These are phyloP conservation scores for Limonium bicolor DNA, from an alignment of 148 eudicot species.

Conservation along the genomic window DNA sequence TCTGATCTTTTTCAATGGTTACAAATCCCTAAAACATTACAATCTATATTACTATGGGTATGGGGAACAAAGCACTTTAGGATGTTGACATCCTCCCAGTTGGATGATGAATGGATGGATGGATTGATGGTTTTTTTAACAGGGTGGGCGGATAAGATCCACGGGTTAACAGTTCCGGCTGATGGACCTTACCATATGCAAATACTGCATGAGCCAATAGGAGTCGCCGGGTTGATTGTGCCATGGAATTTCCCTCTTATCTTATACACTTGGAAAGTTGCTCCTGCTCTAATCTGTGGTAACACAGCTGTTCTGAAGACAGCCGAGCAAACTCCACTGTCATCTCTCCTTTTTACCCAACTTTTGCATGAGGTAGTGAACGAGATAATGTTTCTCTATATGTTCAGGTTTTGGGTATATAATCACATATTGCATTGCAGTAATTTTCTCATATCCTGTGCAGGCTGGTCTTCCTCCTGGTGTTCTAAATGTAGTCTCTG, in stretches of 20 bases:
- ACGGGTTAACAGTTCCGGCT: constrained; percentile 62
- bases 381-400: not conserved
- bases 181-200: constrained; percentile 66
- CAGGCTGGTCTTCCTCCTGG: constrained; percentile 84
- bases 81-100: not conserved
- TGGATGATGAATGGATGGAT: too few relatives aligned
- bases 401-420: not conserved
- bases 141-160: constrained; percentile 88
- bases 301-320: constrained; percentile 55
- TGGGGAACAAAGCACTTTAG: not conserved
- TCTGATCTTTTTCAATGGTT: not conserved
- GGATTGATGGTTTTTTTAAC: too few relatives aligned
- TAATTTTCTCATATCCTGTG: not conserved
- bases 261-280: constrained; percentile 70
- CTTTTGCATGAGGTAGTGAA: constrained; percentile 43
- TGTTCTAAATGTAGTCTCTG: constrained; percentile 53
- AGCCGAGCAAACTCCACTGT: constrained; percentile 73
- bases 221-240: constrained; percentile 70
- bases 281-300: constrained; percentile 62
- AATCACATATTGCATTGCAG: not conserved
- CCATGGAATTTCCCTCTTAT: constrained; percentile 80
- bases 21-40: not conserved
- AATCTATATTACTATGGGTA: not conserved
- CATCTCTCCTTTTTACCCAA: constrained; percentile 50
- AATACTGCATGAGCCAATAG: constrained; percentile 60